These are phyloP conservation scores for Tribonema minus DNA, from an alignment of 108 stramenopile species.

Conservation along the genomic window DNA sequence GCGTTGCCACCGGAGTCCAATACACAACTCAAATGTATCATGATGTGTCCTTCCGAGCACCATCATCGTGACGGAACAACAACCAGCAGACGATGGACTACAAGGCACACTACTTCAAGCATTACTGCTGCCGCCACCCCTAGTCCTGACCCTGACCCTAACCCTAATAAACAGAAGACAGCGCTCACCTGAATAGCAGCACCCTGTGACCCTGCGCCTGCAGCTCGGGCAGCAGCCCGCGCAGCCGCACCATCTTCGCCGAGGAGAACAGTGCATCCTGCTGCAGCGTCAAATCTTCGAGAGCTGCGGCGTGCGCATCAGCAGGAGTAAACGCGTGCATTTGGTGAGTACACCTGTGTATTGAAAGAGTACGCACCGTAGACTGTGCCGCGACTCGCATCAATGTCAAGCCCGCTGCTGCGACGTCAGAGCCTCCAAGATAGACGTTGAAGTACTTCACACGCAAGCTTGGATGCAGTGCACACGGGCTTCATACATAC, in stretches of 20 bases:
- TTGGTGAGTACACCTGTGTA: background rate
- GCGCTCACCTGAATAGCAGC: constrained; percentile 32
- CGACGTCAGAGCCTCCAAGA: too few species aligned
- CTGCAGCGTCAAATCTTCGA: constrained; percentile 28
- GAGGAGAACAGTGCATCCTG: constrained; percentile 49
- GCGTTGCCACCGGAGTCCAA: too few species aligned
- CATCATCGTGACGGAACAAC: background rate
- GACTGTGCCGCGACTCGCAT: background rate
- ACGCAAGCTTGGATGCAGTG: too few species aligned
- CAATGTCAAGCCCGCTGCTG: background rate
- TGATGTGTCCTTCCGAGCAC: too few species aligned
- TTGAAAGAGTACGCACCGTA: too few species aligned
- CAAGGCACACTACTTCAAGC: background rate
- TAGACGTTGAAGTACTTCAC: background rate
- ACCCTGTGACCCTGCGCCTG: constrained; percentile 40
- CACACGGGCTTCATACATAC: too few species aligned
- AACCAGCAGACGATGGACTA: background rate
- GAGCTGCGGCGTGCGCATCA: background rate
- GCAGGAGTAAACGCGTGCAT: too few species aligned
- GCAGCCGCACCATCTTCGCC: constrained; percentile 49
- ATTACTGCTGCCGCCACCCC: background rate
- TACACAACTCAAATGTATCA: too few species aligned
- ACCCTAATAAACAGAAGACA: background rate
- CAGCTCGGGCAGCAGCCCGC: constrained; percentile 39
- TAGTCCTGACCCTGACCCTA: background rate